phyloP scores from a whole-genome alignment of 345 rosid genomes.

The Mercurialis annua region DNA sequence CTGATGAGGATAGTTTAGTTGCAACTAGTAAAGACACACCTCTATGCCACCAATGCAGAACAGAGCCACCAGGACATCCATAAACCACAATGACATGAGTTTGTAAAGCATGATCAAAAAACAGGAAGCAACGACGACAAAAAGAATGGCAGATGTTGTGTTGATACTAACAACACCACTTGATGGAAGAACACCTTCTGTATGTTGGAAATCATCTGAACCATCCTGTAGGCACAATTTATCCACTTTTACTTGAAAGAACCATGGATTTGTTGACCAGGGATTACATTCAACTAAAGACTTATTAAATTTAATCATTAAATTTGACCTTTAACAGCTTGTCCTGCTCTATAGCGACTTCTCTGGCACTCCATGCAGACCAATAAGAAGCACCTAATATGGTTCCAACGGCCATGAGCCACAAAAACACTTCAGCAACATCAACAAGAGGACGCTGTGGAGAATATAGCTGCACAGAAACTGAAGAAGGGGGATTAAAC shows the following conservation, averaged over 20 bases:
- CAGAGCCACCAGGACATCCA: constrained; percentile 84
- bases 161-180: constrained; percentile 74
- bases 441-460: constrained; percentile 88
- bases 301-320: not conserved
- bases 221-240: constrained; percentile 57
- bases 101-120: constrained; percentile 97
- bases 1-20: constrained; percentile 11
- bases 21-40: constrained; percentile 40
- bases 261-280: constrained; percentile 11
- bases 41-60: constrained; percentile 96
- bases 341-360: constrained; percentile 84
- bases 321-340: constrained; percentile 73
- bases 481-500: constrained; percentile 41
- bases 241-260: not conserved
- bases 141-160: constrained; percentile 65
- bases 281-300: not conserved
- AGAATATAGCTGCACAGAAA: constrained; percentile 79
- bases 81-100: constrained; percentile 90
- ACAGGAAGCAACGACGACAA: constrained; percentile 90
- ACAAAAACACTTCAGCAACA: constrained; percentile 92
- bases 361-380: constrained; percentile 94
- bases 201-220: constrained; percentile 47
- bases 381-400: constrained; percentile 88
- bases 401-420: constrained; percentile 99
- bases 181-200: constrained; percentile 47